Conservation (phyloP, 768 basidiomycete species). For the Hygrophorus pudorinus region DNA sequence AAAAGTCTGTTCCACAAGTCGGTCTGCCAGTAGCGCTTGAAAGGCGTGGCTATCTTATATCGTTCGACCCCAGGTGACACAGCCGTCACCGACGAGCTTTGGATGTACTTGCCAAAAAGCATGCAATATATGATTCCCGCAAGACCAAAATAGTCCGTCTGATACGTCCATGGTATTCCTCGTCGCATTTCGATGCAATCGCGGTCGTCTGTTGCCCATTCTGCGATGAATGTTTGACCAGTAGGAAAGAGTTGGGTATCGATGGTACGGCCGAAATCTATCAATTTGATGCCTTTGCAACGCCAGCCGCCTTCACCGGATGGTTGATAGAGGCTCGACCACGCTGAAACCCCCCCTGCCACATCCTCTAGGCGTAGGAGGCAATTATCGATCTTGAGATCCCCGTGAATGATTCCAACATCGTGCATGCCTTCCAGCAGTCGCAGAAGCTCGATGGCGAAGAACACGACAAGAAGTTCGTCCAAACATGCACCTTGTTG, state of each 20-base stretch:
- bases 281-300: conserved; percentile 80
- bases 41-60: conserved; percentile 63
- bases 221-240: conserved; percentile 72
- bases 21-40: conserved; percentile 93
- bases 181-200: conserved; percentile 92
- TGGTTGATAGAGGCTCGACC: conserved; percentile 71
- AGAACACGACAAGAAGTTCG: conserved; percentile 92
- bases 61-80: conserved; percentile 25
- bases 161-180: conserved; percentile 81
- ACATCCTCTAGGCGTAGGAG: conserved; percentile 85
- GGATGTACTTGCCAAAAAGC: conserved; percentile 95
- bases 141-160: conserved; percentile 95
- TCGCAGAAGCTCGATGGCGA: conserved; percentile 82
- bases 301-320: conserved; percentile 79
- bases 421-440: conserved; percentile 74
- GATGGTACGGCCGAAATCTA: conserved; percentile 96
- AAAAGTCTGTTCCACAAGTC: conserved; percentile 82
- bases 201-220: conserved; percentile 82
- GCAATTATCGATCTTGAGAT: conserved; percentile 99
- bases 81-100: conserved; percentile 46
- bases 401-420: conserved; percentile 89
- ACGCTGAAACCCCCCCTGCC: conserved; percentile 55
- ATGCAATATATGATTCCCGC: conserved; percentile 92
- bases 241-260: conserved; percentile 76
- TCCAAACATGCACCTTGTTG: conserved; percentile 79